phyloP scores from a whole-genome alignment of 306 rosid species.

The Sophora flavescens region DNA sequence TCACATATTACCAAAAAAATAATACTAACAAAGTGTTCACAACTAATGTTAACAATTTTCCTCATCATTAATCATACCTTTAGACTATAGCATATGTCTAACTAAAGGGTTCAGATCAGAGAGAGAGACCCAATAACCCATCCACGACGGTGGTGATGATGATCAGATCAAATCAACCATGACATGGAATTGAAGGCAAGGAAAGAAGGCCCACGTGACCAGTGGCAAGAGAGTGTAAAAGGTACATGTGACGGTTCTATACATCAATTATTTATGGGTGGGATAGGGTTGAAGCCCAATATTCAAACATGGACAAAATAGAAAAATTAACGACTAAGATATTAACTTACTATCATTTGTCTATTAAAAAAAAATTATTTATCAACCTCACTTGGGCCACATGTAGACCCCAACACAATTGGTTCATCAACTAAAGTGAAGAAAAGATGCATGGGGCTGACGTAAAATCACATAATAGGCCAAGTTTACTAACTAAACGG shows the following conservation, averaged over 20 bases:
- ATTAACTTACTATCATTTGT: too few species aligned
- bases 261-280: slow-evolving; percentile 28
- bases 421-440: neutral
- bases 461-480: too few species aligned
- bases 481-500: neutral
- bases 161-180: slow-evolving; percentile 37
- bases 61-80: neutral
- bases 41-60: neutral
- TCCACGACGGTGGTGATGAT: slow-evolving; percentile 15
- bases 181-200: slow-evolving; percentile 17
- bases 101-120: neutral
- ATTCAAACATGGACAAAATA: too few species aligned
- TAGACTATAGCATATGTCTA: slow-evolving; percentile 5
- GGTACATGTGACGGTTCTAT: slow-evolving; percentile 42
- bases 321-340: too few species aligned
- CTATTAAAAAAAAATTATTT: too few species aligned
- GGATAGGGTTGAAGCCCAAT: too few species aligned
- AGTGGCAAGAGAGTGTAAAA: slow-evolving; percentile 16
- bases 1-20: too few species aligned
- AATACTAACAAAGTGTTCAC: neutral
- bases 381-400: slow-evolving; percentile 44
- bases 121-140: neutral
- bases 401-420: slow-evolving; percentile 47
- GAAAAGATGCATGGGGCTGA: neutral
- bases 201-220: slow-evolving; percentile 51